Evolutionary conservation across 1,284 basidiomycete species (phyloP).

Genomic region (Phellopilus nigrolimitatus): DNA sequence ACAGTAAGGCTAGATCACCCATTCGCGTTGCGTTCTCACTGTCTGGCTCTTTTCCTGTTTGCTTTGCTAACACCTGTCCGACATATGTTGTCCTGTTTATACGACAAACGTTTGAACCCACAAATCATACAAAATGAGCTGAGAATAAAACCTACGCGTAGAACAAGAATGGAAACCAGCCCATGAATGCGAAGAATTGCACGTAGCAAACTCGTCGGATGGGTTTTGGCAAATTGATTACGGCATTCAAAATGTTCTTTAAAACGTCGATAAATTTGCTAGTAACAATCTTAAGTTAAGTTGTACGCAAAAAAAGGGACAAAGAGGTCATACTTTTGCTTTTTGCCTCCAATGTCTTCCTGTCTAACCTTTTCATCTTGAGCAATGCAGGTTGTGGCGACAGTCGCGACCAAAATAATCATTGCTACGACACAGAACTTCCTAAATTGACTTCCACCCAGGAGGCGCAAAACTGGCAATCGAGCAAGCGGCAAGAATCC

Average conservation of each 20-base stretch:
- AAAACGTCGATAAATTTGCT: constrained; percentile 59
- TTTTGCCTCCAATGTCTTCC: constrained; percentile 31
- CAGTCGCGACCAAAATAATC: constrained; percentile 72
- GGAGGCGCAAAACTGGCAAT: constrained; percentile 66
- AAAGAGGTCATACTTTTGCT: constrained; percentile 41
- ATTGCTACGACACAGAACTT: constrained; percentile 91
- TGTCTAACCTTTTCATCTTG: constrained; percentile 73
- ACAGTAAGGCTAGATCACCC: constrained; percentile 85
- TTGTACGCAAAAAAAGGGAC: constrained; percentile 18
- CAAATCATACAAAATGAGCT: constrained; percentile 5
- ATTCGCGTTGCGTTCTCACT: constrained; percentile 77
- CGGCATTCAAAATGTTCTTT: constrained; percentile 70
- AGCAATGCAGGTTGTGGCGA: constrained; percentile 81
- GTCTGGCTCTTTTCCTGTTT: constrained; percentile 68
- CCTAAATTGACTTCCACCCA: constrained; percentile 95
- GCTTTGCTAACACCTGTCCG: constrained; percentile 84
- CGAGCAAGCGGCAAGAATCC: constrained; percentile 83
- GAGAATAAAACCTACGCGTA: constrained; percentile 58
- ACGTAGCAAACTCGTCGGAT: constrained; percentile 88
- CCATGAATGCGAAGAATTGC: constrained; percentile 89
- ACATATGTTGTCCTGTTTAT: constrained; percentile 77
- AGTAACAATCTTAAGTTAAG: constrained; percentile 26
- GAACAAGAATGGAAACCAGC: constrained; percentile 95
- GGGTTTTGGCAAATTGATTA: constrained; percentile 73
- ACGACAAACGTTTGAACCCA: constrained; percentile 2